Conservation (phyloP, 2,329 filamentous ascomycete genomes). For the Tolypocladium sp. region DNA sequence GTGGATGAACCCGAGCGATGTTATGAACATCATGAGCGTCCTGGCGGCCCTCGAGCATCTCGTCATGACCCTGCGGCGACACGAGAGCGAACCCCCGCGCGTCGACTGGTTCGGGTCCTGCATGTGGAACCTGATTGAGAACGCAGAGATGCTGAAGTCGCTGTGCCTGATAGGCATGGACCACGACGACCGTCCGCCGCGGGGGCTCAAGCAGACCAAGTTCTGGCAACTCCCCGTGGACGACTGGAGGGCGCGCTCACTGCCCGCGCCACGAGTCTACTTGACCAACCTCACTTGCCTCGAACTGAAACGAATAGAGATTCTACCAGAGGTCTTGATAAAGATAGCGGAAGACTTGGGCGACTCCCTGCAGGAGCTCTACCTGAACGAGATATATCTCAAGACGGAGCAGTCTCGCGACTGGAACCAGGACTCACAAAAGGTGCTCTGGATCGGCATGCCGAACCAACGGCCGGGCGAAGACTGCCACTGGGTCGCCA, state of each 20-base stretch:
- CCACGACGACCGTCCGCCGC: constrained; percentile 26
- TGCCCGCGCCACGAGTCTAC: constrained; percentile 26
- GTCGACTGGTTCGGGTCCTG: constrained; percentile 31
- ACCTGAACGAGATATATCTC: constrained; percentile 35
- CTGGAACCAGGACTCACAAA: constrained; percentile 21
- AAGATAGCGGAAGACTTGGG: constrained; percentile 24
- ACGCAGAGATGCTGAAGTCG: constrained; percentile 32
- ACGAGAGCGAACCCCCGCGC: constrained; percentile 25
- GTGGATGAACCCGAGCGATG: constrained; percentile 41
- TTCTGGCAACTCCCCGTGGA: constrained; percentile 23
- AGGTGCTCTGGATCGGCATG: constrained; percentile 34
- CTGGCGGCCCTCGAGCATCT: constrained; percentile 33
- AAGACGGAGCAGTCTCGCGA: constrained; percentile 28
- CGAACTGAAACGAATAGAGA: constrained; percentile 33
- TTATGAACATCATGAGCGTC: constrained; percentile 35
- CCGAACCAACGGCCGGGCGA: constrained; percentile 29
- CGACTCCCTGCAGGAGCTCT: constrained; percentile 32
- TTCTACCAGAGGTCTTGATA: constrained; percentile 25
- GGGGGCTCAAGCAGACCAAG: constrained; percentile 27
- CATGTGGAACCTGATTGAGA: constrained; percentile 40
- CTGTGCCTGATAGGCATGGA: constrained; percentile 39
- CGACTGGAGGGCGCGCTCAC: constrained; percentile 29
- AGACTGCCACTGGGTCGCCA: constrained; percentile 32
- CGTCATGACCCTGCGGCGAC: constrained; percentile 35
- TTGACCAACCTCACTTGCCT: constrained; percentile 29